Evolutionary conservation across 2,329 filamentous ascomycete species (phyloP).

Genomic region (Hypoxylon sp.): DNA sequence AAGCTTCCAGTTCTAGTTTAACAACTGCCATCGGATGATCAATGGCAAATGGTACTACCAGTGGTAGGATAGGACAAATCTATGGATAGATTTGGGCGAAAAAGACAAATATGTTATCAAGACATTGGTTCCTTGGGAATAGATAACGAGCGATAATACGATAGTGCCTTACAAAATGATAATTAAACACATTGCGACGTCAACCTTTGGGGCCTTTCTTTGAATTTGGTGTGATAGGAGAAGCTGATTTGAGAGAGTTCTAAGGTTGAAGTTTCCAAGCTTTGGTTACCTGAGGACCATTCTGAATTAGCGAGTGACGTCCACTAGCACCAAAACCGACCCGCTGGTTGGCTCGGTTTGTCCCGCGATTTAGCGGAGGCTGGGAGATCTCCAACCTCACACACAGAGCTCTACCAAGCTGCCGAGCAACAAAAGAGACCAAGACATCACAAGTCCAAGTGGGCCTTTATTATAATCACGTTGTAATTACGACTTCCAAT

Average conservation of each 20-base stretch:
- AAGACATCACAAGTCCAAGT: neutral
- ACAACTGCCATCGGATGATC: conserved; percentile 1
- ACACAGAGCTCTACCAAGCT: neutral
- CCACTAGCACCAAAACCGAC: neutral
- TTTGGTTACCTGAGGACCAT: neutral
- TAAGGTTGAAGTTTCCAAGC: neutral
- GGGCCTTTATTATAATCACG: neutral
- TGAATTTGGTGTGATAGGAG: neutral
- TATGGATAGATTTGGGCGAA: neutral
- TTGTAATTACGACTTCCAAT: neutral
- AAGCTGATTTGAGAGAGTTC: neutral
- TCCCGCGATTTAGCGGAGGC: conserved; percentile 22
- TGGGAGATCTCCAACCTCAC: conserved; percentile 13
- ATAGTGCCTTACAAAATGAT: neutral
- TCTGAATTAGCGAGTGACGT: conserved; percentile 31
- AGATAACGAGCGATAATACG: neutral
- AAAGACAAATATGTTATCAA: neutral
- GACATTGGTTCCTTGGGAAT: neutral
- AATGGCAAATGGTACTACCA: neutral
- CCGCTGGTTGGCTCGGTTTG: conserved; percentile 31
- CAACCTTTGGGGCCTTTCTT: neutral
- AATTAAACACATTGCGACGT: neutral
- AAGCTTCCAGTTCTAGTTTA: neutral
- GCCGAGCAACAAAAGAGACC: neutral
- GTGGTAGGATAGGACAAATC: conserved; percentile 4